These are phyloP conservation scores for Cucumis cinereus DNA, from an alignment of 306 rosid genomes.

Conservation along the genomic window DNA sequence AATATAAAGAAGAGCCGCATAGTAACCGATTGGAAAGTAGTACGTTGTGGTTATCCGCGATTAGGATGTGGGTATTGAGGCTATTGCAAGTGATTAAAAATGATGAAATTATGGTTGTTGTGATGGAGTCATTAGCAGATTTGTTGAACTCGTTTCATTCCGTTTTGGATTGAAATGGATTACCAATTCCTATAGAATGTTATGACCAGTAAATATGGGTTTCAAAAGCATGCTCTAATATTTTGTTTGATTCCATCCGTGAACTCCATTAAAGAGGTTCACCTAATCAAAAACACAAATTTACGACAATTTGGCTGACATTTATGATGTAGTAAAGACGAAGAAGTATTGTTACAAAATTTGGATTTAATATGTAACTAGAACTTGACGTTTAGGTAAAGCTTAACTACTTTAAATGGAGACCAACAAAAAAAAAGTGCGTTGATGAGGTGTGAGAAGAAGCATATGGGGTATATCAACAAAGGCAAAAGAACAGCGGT, in stretches of 20 bases:
- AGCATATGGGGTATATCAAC: background rate
- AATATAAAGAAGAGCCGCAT: too few relatives aligned
- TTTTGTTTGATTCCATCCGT: too few relatives aligned
- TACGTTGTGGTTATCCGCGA: too few relatives aligned
- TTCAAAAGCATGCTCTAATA: too few relatives aligned
- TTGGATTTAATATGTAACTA: background rate
- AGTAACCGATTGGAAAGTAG: too few relatives aligned
- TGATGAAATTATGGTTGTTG: background rate
- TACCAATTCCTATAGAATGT: too few relatives aligned
- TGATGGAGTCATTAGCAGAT: background rate
- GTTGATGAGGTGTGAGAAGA: background rate
- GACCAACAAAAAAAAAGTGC: background rate
- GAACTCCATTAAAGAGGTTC: too few relatives aligned
- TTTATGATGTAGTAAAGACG: background rate
- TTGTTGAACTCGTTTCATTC: too few relatives aligned
- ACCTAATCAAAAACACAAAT: too few relatives aligned
- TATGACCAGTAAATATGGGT: too few relatives aligned
- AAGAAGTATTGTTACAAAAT: background rate
- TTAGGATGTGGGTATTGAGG: background rate
- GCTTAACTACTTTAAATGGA: background rate
- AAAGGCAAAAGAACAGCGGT: background rate
- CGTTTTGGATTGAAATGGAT: too few relatives aligned
- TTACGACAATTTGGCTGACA: background rate
- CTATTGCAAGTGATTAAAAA: too few relatives aligned
- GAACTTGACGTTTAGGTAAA: background rate